Base-by-base conservation (phyloP, 148 eudicot species). In the Cornus florida region DNA sequence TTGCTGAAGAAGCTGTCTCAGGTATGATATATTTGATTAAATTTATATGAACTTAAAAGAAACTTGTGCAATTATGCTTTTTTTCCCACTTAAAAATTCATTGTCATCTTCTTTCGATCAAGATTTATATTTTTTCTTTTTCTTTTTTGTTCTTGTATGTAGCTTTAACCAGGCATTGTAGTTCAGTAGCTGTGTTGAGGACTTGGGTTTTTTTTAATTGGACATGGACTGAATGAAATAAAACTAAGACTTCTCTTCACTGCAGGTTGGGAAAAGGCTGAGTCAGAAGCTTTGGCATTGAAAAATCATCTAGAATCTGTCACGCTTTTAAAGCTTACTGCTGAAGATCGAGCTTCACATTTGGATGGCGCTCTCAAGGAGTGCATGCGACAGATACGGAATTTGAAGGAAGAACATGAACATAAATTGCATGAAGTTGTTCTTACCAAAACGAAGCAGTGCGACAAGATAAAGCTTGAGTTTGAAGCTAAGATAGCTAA, bases 211-310 rank as follows among this genome's bases (percentile, higher is more conserved):
- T 5, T 20, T n/a, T 43, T 43, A 43, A 43, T 43, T 43, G 4
- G 48, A 6, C 8, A 43, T 43, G 48, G 48, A 0, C 48, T 2
- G 48, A 43, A 43, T 43, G 10, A 43, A 23, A 74, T 57, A 6
- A 68, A 67, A 3, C 59, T 68, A 39, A 74, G 48, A 9, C 48
- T 43, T 22, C 71, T 24, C 41, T 73, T 41, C 77, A n/a, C 41
- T 87, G 48, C 89, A 97, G 99, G 99, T 78, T 97, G 99, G 99
- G 99, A 97, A 83, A 97, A 94, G 86, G 99, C 98, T 65, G 99
- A 97, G 70, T 87, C 95, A 22, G 99, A 97, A 87, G 98, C 98
- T 81, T 78, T 90, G 77, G 80, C 98, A 23, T 79, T 97, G 76
- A 97, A 92, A 88, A 88, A 82, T 82, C 95, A 97, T 70, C 85